These are phyloP conservation scores for Adiantum capillusveneris DNA, from an alignment of 75 land plant species.

Conservation along the genomic window DNA sequence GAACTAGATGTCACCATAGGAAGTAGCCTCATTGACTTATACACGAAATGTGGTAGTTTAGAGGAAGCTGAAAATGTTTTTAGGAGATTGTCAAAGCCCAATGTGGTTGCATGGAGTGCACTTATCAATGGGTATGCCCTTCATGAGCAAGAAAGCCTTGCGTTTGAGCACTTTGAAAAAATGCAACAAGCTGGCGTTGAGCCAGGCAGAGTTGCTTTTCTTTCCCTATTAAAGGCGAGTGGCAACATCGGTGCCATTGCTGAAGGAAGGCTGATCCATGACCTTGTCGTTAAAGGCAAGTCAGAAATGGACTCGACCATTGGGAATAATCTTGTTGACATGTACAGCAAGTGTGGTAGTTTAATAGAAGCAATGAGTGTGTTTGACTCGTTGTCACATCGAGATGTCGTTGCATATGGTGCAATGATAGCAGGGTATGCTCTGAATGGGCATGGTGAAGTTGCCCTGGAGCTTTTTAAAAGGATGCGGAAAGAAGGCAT, in stretches of 20 bases:
- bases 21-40: neutral
- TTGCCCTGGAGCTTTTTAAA: slow-evolving; percentile 9
- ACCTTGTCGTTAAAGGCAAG: slow-evolving; percentile 9
- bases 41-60: slow-evolving; percentile 5
- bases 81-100: neutral
- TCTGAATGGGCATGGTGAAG: slow-evolving; percentile 1
- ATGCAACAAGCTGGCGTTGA: slow-evolving; percentile 6
- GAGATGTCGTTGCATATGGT: slow-evolving; percentile 7
- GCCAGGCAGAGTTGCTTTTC: slow-evolving; percentile 18
- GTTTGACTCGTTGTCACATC: slow-evolving; percentile 15
- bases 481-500: slow-evolving; percentile 9
- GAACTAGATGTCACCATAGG: slow-evolving; percentile 2
- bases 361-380: slow-evolving; percentile 7
- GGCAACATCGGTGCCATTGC: neutral
- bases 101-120: slow-evolving; percentile 5
- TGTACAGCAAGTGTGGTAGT: slow-evolving; percentile 11
- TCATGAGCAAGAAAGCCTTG: neutral
- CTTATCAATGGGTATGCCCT: slow-evolving; percentile 6
- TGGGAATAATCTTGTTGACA: slow-evolving; percentile 13
- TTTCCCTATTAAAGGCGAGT: slow-evolving; percentile 16
- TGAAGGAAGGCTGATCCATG: slow-evolving; percentile 16
- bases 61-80: slow-evolving; percentile 1
- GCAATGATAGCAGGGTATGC: slow-evolving; percentile 17
- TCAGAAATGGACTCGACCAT: slow-evolving; percentile 10
- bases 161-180: neutral